Evolutionary conservation across 176 grass and related monocot genomes (phyloP).

Genomic region (Triticum dicoccoides): DNA sequence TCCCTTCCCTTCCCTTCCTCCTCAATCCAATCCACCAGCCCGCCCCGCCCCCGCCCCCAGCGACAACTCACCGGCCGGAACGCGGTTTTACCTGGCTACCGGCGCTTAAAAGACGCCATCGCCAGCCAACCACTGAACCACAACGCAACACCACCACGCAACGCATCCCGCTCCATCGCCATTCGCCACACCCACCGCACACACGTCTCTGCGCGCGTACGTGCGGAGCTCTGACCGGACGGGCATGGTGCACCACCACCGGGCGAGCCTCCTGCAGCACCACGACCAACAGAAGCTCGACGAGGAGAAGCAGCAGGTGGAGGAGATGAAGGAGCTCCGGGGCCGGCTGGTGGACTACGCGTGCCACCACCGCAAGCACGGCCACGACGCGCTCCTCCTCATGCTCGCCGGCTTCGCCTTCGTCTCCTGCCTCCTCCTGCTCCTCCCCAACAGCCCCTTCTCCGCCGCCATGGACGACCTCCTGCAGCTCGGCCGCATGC

Average conservation of each 20-base stretch:
- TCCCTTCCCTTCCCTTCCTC: neutral
- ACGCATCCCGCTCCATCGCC: neutral
- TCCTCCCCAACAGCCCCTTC: conserved; percentile 33
- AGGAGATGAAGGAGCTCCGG: conserved; percentile 25
- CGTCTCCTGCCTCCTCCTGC: neutral
- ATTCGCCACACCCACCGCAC: neutral
- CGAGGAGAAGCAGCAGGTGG: neutral
- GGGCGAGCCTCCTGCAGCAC: conserved; percentile 29
- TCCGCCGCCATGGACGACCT: conserved; percentile 42
- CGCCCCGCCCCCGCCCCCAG: no score
- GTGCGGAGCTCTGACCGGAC: neutral
- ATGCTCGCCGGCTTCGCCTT: conserved; percentile 1
- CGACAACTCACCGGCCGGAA: neutral
- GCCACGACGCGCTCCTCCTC: conserved; percentile 29
- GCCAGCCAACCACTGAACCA: no score
- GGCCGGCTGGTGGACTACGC: conserved; percentile 22
- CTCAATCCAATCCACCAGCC: neutral
- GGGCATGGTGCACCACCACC: conserved; percentile 53
- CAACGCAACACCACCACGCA: neutral
- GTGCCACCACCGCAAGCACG: conserved; percentile 39
- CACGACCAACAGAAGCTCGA: conserved; percentile 5
- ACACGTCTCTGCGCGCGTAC: neutral
- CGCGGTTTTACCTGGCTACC: conserved; percentile 13
- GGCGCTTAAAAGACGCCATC: conserved; percentile 10
- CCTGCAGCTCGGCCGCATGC: conserved; percentile 12